Percentiles rank a stretch among this genome's conserved stretches.
Evolutionary conservation across 805 yeast species (phyloP).

Genomic region (Torulaspora maleeae): DNA sequence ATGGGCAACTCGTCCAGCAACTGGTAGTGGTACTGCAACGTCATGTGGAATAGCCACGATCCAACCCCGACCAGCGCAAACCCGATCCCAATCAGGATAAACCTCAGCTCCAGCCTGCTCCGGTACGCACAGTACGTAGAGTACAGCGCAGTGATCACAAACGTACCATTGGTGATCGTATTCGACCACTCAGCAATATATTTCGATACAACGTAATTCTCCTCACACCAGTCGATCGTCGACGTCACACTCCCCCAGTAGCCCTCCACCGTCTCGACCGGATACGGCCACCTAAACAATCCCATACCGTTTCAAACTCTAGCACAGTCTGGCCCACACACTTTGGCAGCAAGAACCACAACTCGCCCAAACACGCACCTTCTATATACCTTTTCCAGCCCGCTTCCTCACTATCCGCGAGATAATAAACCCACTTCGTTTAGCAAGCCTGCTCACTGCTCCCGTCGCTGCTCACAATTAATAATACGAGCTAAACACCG

Average conservation of each 20-base stretch:
- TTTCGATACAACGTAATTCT: conserved; percentile 80
- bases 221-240: conserved; percentile 99
- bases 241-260: conserved; percentile 84
- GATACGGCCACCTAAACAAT: conserved; percentile 42
- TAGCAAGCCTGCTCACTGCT: neutral
- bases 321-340: neutral
- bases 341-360: neutral
- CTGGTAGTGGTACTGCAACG: conserved; percentile 83
- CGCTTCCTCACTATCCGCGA: conserved; percentile 2
- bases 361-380: neutral
- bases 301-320: conserved; percentile 6
- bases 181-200: conserved; percentile 90
- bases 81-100: conserved; percentile 67
- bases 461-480: neutral
- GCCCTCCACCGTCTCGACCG: conserved; percentile 51
- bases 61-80: conserved; percentile 90
- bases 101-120: conserved; percentile 65
- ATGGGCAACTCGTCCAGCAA: conserved; percentile 93
- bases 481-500: neutral
- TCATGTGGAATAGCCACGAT: conserved; percentile 95
- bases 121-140: conserved; percentile 57
- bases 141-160: conserved; percentile 53
- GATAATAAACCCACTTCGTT: conserved; percentile 3
- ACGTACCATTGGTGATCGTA: conserved; percentile 68
- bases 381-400: neutral